phyloP scores from a whole-genome alignment of 176 grass and related monocot species.

The Saccharum officinarum region DNA sequence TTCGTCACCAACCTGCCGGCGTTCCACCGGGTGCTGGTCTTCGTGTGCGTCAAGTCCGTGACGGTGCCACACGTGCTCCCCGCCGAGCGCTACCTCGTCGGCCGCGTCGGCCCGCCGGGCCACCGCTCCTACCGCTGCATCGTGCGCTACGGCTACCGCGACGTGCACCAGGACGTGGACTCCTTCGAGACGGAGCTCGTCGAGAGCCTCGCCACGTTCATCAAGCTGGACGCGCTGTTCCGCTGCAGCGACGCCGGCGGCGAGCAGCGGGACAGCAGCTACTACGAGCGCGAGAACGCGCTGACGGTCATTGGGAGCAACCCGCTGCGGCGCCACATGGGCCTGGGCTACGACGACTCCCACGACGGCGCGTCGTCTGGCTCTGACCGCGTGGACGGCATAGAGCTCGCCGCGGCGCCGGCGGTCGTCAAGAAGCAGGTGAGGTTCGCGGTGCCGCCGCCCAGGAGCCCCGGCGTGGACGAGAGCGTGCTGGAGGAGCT shows the following conservation, averaged over 20 bases:
- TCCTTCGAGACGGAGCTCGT: slow-evolving; percentile 90
- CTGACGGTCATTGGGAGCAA: slow-evolving; percentile 81
- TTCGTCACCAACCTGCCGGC: slow-evolving; percentile 98
- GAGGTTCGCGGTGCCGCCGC: slow-evolving; percentile 48
- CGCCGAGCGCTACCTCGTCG: slow-evolving; percentile 86
- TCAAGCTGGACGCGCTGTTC: slow-evolving; percentile 56
- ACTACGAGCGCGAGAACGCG: slow-evolving; percentile 55
- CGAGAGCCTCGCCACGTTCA: slow-evolving; percentile 76
- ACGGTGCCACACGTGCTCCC: slow-evolving; percentile 85
- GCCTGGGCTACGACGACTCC: slow-evolving; percentile 8
- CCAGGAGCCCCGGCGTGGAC: slow-evolving; percentile 47
- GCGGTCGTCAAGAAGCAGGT: slow-evolving; percentile 51
- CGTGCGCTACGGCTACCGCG: slow-evolving; percentile 97
- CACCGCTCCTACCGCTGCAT: slow-evolving; percentile 95
- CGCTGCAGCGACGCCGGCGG: slow-evolving; percentile 28
- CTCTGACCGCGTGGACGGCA: not conserved
- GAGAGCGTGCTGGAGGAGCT: slow-evolving; percentile 67
- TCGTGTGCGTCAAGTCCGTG: slow-evolving; percentile 92
- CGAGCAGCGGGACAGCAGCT: not conserved
- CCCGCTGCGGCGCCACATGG: slow-evolving; percentile 31
- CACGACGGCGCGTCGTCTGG: slow-evolving; percentile 22
- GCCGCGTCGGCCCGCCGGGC: slow-evolving; percentile 74
- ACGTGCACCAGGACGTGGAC: slow-evolving; percentile 93
- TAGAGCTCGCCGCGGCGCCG: slow-evolving; percentile 32
- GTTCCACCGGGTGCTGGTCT: slow-evolving; percentile 87